Evolutionary conservation across 192 early-diverging fungal species (phyloP).

Genomic region (Coemansia sp.): DNA sequence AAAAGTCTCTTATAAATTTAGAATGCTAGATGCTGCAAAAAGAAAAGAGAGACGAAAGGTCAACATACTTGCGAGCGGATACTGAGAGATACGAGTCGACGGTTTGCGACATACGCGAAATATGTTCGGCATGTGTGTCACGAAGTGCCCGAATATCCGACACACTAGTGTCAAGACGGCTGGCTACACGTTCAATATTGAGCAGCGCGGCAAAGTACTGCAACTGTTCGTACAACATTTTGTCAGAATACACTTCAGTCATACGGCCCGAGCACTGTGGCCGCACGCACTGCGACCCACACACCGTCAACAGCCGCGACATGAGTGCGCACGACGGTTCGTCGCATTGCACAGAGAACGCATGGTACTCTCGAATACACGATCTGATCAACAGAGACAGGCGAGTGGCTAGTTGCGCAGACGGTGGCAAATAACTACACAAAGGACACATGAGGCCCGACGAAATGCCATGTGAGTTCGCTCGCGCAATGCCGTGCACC

Average conservation of each 20-base stretch:
- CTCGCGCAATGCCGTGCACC: constrained; percentile 31
- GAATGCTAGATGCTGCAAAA: constrained; percentile 20
- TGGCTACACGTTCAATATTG: constrained; percentile 22
- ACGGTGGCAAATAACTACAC: constrained; percentile 53
- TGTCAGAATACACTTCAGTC: constrained; percentile 68
- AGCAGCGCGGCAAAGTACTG: constrained; percentile 67
- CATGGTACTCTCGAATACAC: constrained; percentile 69
- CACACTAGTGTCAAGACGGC: constrained; percentile 15
- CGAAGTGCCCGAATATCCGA: constrained; percentile 22
- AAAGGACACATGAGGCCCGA: constrained; percentile 56
- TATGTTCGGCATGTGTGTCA: constrained; percentile 46
- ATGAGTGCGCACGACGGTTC: constrained; percentile 65
- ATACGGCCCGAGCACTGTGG: constrained; percentile 68
- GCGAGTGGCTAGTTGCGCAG: constrained; percentile 60
- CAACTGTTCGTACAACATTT: constrained; percentile 76
- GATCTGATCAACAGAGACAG: constrained; percentile 62
- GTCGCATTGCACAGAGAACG: constrained; percentile 76
- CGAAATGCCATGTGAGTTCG: neutral
- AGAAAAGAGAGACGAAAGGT: constrained; percentile 65
- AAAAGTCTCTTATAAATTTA: too few relatives aligned
- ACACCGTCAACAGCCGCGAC: constrained; percentile 68
- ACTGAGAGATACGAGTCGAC: constrained; percentile 70
- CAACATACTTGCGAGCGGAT: constrained; percentile 70
- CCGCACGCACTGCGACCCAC: constrained; percentile 65
- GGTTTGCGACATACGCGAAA: constrained; percentile 45